Base-by-base conservation (phyloP, 2,329 filamentous ascomycete species). In the Leptosphaerulina australis region DNA sequence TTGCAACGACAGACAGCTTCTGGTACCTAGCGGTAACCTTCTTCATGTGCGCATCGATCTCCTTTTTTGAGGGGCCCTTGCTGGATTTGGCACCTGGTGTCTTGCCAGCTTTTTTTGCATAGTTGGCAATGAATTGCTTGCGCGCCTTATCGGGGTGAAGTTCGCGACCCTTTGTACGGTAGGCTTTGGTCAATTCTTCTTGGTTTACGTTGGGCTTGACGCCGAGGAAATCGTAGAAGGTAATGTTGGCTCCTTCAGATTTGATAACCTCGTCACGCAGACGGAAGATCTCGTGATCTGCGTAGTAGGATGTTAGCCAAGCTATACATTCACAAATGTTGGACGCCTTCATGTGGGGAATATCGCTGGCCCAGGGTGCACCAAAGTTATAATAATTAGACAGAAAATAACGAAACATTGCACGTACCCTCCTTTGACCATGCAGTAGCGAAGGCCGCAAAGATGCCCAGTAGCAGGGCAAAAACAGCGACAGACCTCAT, bases 241-340 rank as follows among this genome's bases (percentile, higher is more conserved):
- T 94, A 53, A 90, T 82, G 56, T 89, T 87, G 41, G 80, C 67
- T 50, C 94, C 91, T 73, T 97, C 90, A 59, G 85, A 79, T 34
- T 84, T 76, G 53, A 83, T 78, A 47, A 99, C 83, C 72, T 97
- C 94, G 77, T 97, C 91, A 68, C 88, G 88, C 56, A 99, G 82
- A 64, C 91, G 89, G 79, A 99, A 99, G 78, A 99, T 97, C 77
- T 99, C 94, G 71, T 95, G 91, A 76, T 99, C 94, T 95, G 67
- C 25, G 55, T 21, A 41, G 53, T 55, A 26, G 49, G 22, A 45
- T 44, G 53, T 60, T 40, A 64, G 61, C 60, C 58, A 62, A 50
- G 47, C 36, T 44, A 31, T 35, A 47, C 25, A 22, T 25, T 21
- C 14, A 11, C 22, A 26, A 4, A 11, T 30, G 36, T 14, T 63